These are phyloP conservation scores for Gracilaria gracilis DNA, from an alignment of 23 red algal species.

Conservation along the genomic window DNA sequence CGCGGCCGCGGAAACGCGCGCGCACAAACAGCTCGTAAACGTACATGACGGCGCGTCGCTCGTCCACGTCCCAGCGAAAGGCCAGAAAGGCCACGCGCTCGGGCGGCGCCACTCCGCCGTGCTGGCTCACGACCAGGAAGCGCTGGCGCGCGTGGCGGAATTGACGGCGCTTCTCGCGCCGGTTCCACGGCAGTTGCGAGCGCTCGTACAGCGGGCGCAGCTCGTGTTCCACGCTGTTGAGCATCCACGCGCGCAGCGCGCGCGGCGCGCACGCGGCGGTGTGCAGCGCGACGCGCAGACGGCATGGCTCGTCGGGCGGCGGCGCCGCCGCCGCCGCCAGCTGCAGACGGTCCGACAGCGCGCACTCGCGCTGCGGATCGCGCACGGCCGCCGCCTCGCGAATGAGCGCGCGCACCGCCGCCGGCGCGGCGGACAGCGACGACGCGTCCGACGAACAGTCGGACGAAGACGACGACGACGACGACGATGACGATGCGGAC, in stretches of 20 bases:
- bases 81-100: constrained; percentile 39
- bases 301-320: too few relatives aligned
- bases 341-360: too few relatives aligned
- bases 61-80: constrained; percentile 62
- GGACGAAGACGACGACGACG: neutral
- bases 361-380: too few relatives aligned
- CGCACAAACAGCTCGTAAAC: constrained; percentile 55
- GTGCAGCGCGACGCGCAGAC: neutral
- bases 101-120: neutral
- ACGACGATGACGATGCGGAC: neutral
- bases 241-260: neutral
- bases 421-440: neutral
- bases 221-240: neutral
- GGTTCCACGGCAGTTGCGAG: constrained; percentile 33
- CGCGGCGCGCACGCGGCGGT: neutral
- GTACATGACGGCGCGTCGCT: constrained; percentile 55
- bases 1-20: neutral
- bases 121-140: constrained; percentile 27
- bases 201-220: constrained; percentile 27
- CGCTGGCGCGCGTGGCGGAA: constrained; percentile 28
- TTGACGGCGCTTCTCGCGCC: constrained; percentile 19
- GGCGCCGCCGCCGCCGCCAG: too few relatives aligned
- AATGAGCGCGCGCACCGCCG: too few relatives aligned
- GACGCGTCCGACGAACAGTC: neutral
- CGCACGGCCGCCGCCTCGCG: too few relatives aligned